Base-by-base conservation (phyloP, 768 basidiomycete genomes). In the Trametes punicea region DNA sequence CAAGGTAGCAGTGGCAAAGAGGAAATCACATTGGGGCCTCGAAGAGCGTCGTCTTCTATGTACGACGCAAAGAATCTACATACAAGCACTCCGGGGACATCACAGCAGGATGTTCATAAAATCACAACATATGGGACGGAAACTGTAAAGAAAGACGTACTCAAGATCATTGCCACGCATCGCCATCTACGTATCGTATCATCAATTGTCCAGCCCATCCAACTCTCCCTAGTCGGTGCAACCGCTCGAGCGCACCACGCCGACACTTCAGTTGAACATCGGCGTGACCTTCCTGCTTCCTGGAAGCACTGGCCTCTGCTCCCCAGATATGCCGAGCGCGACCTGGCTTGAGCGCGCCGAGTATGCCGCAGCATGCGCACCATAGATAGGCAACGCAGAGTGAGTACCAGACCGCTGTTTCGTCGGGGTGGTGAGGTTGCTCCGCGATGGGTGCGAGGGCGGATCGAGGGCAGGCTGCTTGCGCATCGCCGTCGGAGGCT, bases 401-500 rank as follows among this genome's bases (percentile, higher is more conserved):
- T 48, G 27, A 13, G 54, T 52, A 1, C 23, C 58, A 16, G 49
- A 49, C 21, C 58, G 58, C 51, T 52, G 50, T 46, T 59, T 59
- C 18, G 49, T 56, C n/a, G 55, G 55, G 13, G 55, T 56, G 31
- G 54, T 56, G n/a, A 55, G 59, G 18, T 48, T 51, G 36, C 52
- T 51, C 23, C 45, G 53, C 3, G 57, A 48, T 4, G 62, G 34
- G 23, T 53, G 31, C 26, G 25, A 16, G 6, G 48, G 57, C 15
- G 39, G 47, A 10, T 39, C 36, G 11, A 38, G 39, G 23, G 23
- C 13, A 6, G 26, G 20, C 33, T 55, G 62, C 69, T 82, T 87
- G 60, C 79, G 77, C 56, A 90, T 71, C 18, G 74, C 73, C 7
- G 78, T 55, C 0, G 94, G 94, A 11, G 94, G 94, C 27, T 82